Evolutionary conservation across 805 yeast genomes (phyloP), one percentile per base, ranked within the genome.

Genomic region (Kregervanrija fluxuum): DNA sequence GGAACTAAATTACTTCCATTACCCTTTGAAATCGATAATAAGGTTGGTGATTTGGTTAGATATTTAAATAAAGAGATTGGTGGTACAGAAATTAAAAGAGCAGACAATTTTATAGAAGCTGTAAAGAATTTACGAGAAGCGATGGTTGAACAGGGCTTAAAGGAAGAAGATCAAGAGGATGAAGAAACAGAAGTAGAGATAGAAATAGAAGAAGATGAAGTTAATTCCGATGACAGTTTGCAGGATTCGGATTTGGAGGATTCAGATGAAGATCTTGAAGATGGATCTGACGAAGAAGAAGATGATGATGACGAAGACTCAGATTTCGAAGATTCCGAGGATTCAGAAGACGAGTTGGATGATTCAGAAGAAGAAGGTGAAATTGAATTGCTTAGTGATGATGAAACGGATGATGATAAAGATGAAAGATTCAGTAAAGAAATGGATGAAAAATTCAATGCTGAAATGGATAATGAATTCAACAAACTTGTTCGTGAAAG

Each of bases 1-100:
- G 74, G 71, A 59, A 73, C 82, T 31, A 88, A 88, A 54, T 60
- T 61, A 3, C 70, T 63, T 39, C 85, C 87, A 1, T 43, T 85
- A 12, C 88, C 95, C 0, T 35, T 51, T 37, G 58, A 54, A 38
- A 62, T 77, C 2, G 74, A 74, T 37, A 80, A 79, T 51, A 70
- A 69, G 40, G 51, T 85, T n/a, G 56, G 62, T 16, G 74, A 69
- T 31, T 64, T 73, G 33, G n/a, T 39, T 15, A 34, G 9, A 0
- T 30, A 36, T 15, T 30, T 50, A 9, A 42, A 43, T 22, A 15
- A 16, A 5, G 35, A 58, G 16, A 42, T 48, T 0, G 51, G 61
- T 2, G 39, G 30, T 15, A n/a, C 30, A 3, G 12, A 17, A 3
- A 31, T 71, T 77, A 41, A 83, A 81, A 56, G 64, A 60, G 8